Base-by-base conservation (phyloP, 805 yeast species). In the Metschnikowia vanudenii region DNA sequence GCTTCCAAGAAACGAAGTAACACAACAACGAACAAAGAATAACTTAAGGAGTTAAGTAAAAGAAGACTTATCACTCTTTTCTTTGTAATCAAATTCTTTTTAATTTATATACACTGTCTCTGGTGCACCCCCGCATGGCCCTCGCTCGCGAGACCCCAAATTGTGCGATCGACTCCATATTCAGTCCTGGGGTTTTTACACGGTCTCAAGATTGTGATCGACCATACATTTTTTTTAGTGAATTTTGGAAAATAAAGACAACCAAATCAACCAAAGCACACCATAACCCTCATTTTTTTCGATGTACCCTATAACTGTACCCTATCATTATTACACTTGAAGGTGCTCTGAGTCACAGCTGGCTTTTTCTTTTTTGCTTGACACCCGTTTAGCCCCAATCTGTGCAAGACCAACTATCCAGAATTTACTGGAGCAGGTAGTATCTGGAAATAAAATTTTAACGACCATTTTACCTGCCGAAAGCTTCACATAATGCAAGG, bases 401-500 rank as follows among this genome's bases (percentile, higher is more conserved):
- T 26, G 28, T 9, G 12, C 28, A 26, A 26, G 28, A 26, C 28
- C 28, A 9, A 26, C 12, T 26, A 7, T 26, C 28, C 12, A 26
- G 28, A 26, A 26, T 26, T 9, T 26, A 26, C 12, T 9, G 12
- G 28, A 12, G 28, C 11, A 16, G 34, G n/a, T 31, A 9, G 11
- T 14, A 12, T 5, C 17, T 31, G 34, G 34, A 16, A 31, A 31
- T 3, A 31, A 31, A 16, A 14, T 13, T 17, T 3, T 9, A 6
- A 5, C 16, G 3, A 31, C 6, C 34, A 16, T 26, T 26, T 26
- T 12, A 26, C 10, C 28, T 7, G 7, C 31, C 3, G 31, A 29
- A 13, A n/a, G 10, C 33, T 33, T 17, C 8, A 28, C 8, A 28
- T 4, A 33, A 43, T 43, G 46, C 46, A 31, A 11, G 33, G 32